A percentile compares a stretch with the other conserved stretches of the same genome.
Conservation (phyloP, 345 rosid species). For the Hypericum perforatum region DNA sequence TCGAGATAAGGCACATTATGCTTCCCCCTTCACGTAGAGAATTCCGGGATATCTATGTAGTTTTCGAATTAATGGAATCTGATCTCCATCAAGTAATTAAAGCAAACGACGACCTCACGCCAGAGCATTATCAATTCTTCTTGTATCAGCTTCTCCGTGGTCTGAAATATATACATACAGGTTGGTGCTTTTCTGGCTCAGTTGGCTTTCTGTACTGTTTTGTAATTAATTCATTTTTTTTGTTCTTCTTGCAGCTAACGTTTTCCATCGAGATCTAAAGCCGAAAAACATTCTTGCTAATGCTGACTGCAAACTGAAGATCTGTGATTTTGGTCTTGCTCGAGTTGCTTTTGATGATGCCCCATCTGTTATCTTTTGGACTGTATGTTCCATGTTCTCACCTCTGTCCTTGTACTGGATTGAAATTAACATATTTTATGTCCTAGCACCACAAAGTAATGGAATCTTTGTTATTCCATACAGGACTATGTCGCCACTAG, state of each 20-base stretch:
- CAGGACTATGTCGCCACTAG: constrained; percentile 99
- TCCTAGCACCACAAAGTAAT: constrained; percentile 2
- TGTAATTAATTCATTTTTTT: constrained; percentile 8
- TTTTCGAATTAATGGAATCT: constrained; percentile 96
- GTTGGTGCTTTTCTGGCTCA: constrained; percentile 29
- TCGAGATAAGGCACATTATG: constrained; percentile 92
- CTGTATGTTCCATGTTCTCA: constrained; percentile 40
- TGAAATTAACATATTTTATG: neutral
- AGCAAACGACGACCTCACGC: constrained; percentile 92
- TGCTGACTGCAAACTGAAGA: constrained; percentile 97
- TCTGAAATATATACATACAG: constrained; percentile 82
- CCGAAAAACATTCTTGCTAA: constrained; percentile 98
- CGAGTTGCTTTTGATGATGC: constrained; percentile 96
- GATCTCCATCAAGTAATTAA: constrained; percentile 96
- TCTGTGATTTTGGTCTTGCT: constrained; percentile 98
- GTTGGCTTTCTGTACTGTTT: constrained; percentile 1
- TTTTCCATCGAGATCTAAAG: constrained; percentile 93
- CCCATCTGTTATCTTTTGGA: constrained; percentile 96
- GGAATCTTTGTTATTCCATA: constrained; percentile 8
- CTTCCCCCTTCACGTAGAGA: constrained; percentile 96
- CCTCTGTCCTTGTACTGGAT: neutral
- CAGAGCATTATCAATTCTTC: constrained; percentile 95
- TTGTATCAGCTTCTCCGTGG: constrained; percentile 97
- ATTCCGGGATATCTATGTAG: constrained; percentile 86
- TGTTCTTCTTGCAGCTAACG: constrained; percentile 58